Conservation (phyloP, 2,329 filamentous ascomycete species). For the Talaromyces piceae region DNA sequence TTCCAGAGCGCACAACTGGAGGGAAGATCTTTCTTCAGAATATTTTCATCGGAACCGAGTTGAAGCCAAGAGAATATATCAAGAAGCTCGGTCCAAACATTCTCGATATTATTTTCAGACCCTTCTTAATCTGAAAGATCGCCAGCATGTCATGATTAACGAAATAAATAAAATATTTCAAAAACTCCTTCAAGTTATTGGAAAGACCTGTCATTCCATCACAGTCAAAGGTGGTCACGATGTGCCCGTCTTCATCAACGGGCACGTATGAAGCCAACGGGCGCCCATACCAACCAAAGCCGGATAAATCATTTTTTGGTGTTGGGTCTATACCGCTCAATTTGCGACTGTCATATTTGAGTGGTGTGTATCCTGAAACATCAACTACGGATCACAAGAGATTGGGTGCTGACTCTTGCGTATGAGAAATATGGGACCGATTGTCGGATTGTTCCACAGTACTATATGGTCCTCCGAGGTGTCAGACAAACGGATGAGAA, state of each 20-base stretch:
- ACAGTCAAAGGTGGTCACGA: not conserved
- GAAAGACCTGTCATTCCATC: not conserved
- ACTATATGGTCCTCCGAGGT: not conserved
- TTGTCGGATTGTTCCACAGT: not conserved
- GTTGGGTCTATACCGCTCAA: not conserved
- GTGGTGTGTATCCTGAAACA: not conserved
- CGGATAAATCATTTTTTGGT: not conserved
- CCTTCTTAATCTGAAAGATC: not conserved
- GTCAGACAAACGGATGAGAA: not conserved
- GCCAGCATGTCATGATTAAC: not conserved
- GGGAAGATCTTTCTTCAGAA: not conserved
- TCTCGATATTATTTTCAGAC: not conserved
- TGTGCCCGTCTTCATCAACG: not conserved
- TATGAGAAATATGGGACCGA: not conserved
- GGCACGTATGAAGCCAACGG: not conserved
- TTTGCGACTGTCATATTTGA: not conserved
- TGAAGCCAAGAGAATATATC: not conserved
- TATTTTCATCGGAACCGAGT: not conserved
- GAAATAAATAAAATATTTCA: constrained; percentile 1
- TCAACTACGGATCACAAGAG: not conserved
- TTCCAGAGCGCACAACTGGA: not conserved
- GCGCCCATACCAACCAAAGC: not conserved
- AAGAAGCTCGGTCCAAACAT: not conserved
- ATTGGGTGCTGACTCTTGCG: not conserved
- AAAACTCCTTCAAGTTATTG: not conserved